Evolutionary conservation across 805 yeast genomes (phyloP), one percentile per base, ranked within the genome.

Genomic region (Suhomyces sp.): DNA sequence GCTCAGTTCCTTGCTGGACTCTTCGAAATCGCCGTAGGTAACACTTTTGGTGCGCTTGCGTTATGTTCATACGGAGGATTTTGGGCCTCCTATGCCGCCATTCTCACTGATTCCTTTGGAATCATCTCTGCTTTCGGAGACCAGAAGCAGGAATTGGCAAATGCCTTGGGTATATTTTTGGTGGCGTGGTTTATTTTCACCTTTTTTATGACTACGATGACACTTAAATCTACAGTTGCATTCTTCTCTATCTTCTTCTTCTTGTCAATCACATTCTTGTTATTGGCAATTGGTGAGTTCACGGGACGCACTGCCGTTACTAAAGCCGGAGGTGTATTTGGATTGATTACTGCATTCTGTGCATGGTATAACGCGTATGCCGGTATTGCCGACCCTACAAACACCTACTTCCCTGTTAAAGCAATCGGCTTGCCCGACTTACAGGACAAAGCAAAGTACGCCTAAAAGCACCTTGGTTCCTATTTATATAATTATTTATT

Each of bases 11-110:
- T 85, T 53, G 89, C 92, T 6, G 92, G 91, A 51, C 76, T 86
- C 76, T 82, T 87, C 80, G 89, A 87, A 67, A 77, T 86, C 68
- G 83, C 85, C n/a, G 75, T 82, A 40, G 91, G 87, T 60, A 86
- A 85, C 68, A 85, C 90, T 20, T 86, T 85, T 71, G 89, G 89
- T 69, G 88, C 85, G 58, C 78, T 86, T 53, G 84, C 84, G 1
- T 71, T 81, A 50, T 67, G 78, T 6, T 79, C 83, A 4, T 81
- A 76, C 52, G 93, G 89, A 53, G 92, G 89, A 3, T 86, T 86
- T 66, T 86, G 93, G 93, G 80, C 84, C 73, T 74, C 85, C 24
- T 86, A 82, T 75, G 91, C 85, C 53, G 87, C 87, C 29, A 79
- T 86, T 48, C 65, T 68, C 24, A 69, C 67, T 29, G 65, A 64